Evolutionary conservation across 2,329 filamentous ascomycete species (phyloP), one percentile per base, ranked within the genome.

Genomic region (Fusarium liriodendri): DNA sequence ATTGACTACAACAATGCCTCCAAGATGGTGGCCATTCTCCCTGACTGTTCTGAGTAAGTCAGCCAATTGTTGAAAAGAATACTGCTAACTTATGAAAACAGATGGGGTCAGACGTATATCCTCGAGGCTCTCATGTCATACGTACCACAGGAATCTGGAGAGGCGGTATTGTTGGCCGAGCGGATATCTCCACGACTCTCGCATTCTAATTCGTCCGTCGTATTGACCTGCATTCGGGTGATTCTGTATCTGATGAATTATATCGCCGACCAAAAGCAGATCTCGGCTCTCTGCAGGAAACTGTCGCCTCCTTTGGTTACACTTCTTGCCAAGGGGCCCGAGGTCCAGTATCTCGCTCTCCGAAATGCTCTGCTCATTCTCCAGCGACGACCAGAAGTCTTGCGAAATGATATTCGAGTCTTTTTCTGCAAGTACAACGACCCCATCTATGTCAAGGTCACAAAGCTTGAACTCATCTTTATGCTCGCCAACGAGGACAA

Each of bases 351-450:
- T 80, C 89, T 99, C 8, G 97, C 97, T 0, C 88, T 99, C 20
- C 89, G 97, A 72, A 99, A 99, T 80, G 97, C 97, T 0, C 88
- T 99, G 3, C 87, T 99, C 16, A 99, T 99, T 76, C 86, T 99
- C 62, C 97, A 99, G 82, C 89, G 96, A 77, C 89, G 96, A 65
- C 97, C 97, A 0, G 97, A 98, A 79, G 96, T 99, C 10, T 84
- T 99, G 63, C 91, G 95, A 73, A 98, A 98, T 83, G 97, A 99
- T 82, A 98, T 99, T 72, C 91, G 97, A 55, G 97, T 99, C 35
- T 99, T 99, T 85, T 99, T 99, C 85, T 99, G 97, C 91, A 99
- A 99, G 87, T 99, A 99, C 85, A 99, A 99, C 82, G 97, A 99
- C 80, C 97, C 97, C 0, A 99, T 99, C 74, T 99, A 98, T 82